A percentile compares a stretch with the other conserved stretches of the same genome.
Evolutionary conservation across 2,329 filamentous ascomycete species (phyloP).

Genomic region (Apiospora aurea): DNA sequence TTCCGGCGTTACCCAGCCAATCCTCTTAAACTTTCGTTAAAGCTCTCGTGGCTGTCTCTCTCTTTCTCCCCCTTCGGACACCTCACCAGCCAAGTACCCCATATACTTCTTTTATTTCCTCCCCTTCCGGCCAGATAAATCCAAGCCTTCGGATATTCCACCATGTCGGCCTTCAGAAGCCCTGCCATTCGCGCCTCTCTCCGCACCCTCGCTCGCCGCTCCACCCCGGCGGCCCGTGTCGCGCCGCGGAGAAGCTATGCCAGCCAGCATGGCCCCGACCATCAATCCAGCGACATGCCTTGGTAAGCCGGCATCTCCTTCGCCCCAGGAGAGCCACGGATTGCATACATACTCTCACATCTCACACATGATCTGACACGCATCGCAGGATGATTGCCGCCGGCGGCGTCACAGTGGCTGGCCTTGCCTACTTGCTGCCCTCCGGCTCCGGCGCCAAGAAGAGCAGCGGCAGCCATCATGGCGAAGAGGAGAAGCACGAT

Average conservation of each 20-base stretch:
- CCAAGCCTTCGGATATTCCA: neutral
- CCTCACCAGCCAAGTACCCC: neutral
- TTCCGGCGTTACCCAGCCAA: neutral
- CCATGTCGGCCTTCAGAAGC: constrained; percentile 35
- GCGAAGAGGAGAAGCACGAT: constrained; percentile 21
- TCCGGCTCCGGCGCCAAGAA: constrained; percentile 22
- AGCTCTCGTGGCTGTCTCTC: neutral
- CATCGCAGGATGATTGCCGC: constrained; percentile 35
- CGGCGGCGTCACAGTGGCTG: constrained; percentile 34
- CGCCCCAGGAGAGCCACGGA: neutral
- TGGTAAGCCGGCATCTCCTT: constrained; percentile 35
- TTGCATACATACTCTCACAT: neutral
- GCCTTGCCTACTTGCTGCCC: constrained; percentile 33
- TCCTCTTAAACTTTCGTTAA: neutral
- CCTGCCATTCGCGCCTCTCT: constrained; percentile 30
- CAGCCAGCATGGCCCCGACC: constrained; percentile 30
- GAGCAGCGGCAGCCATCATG: neutral
- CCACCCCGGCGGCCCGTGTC: constrained; percentile 28
- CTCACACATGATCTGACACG: constrained; percentile 12
- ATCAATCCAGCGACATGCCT: constrained; percentile 36
- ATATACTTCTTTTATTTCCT: neutral
- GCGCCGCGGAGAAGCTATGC: constrained; percentile 32
- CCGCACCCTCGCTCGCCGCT: constrained; percentile 24
- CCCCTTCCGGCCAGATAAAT: too few species aligned
- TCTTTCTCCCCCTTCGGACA: neutral